A percentile compares a stretch with the other conserved stretches of the same genome.
Conservation (phyloP, 495 filamentous ascomycete species). For the Cairneyella variabilis region DNA sequence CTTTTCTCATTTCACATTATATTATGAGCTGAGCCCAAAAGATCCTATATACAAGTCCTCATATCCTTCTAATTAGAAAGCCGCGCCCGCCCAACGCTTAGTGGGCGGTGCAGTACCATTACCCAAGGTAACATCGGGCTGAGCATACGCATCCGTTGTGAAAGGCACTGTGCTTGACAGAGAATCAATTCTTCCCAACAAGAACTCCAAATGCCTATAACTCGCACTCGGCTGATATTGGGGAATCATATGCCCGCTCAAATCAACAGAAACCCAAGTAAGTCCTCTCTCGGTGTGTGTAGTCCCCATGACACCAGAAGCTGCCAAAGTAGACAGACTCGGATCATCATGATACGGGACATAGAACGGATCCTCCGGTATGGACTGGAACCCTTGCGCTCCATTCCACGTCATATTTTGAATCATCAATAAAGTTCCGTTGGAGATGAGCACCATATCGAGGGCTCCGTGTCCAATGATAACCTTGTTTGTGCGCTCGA, state of each 20-base stretch:
- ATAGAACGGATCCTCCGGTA: constrained; percentile 56
- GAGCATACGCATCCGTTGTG: constrained; percentile 15
- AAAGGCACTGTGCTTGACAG: constrained; percentile 19
- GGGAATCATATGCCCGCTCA: constrained; percentile 63
- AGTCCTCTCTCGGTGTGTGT: constrained; percentile 64
- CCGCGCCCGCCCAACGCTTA: too few relatives aligned
- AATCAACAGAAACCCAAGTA: constrained; percentile 57
- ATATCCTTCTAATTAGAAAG: too few relatives aligned
- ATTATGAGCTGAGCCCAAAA: too few relatives aligned
- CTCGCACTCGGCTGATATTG: constrained; percentile 59
- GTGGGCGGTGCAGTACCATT: constrained; percentile 16
- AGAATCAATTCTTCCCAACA: constrained; percentile 55
- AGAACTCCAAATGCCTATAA: constrained; percentile 65
- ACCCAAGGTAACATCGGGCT: constrained; percentile 14
- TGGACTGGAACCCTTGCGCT: constrained; percentile 58
- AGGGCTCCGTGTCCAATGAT: constrained; percentile 59
- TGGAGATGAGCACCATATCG: constrained; percentile 55
- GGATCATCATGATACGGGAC: constrained; percentile 54
- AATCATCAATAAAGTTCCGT: constrained; percentile 67
- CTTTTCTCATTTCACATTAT: too few relatives aligned
- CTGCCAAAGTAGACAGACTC: constrained; percentile 27
- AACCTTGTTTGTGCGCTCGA: constrained; percentile 65
- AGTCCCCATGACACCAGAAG: constrained; percentile 57
- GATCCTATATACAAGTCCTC: too few relatives aligned
- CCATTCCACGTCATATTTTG: constrained; percentile 88